Conservation (phyloP, 2,329 filamentous ascomycete species). For the Fusarium devonianum region DNA sequence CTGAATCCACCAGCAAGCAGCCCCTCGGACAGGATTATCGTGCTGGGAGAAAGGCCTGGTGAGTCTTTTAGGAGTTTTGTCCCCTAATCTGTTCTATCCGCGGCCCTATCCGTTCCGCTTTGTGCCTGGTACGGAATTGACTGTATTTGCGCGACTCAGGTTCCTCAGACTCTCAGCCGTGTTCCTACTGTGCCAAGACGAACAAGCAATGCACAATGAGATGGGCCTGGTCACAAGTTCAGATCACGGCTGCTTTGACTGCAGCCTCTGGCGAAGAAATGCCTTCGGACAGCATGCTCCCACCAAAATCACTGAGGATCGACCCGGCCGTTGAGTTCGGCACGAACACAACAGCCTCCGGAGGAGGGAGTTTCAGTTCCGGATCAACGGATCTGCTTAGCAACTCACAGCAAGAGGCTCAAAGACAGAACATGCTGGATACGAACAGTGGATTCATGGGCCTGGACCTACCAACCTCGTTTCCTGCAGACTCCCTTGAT, state of each 20-base stretch:
- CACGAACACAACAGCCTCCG: background rate
- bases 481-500: background rate
- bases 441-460: background rate
- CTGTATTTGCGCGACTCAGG: too few species aligned
- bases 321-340: background rate
- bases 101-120: background rate
- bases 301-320: slow-evolving; percentile 17
- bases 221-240: slow-evolving; percentile 34
- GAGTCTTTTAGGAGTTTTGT: too few species aligned
- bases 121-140: too few species aligned
- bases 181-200: slow-evolving; percentile 45
- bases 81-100: too few species aligned
- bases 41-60: slow-evolving; percentile 21
- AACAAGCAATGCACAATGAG: slow-evolving; percentile 43
- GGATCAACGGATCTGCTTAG: background rate
- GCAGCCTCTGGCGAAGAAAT: slow-evolving; percentile 7
- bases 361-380: background rate
- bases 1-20: slow-evolving; percentile 15
- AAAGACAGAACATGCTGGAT: background rate
- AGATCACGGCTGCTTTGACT: slow-evolving; percentile 19
- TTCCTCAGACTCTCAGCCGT: slow-evolving; percentile 28
- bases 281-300: background rate
- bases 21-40: slow-evolving; percentile 2
- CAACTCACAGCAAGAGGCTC: background rate
- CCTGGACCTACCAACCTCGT: background rate